Conservation (phyloP, 2,329 filamentous ascomycete genomes). For the Cadophora sp. region DNA sequence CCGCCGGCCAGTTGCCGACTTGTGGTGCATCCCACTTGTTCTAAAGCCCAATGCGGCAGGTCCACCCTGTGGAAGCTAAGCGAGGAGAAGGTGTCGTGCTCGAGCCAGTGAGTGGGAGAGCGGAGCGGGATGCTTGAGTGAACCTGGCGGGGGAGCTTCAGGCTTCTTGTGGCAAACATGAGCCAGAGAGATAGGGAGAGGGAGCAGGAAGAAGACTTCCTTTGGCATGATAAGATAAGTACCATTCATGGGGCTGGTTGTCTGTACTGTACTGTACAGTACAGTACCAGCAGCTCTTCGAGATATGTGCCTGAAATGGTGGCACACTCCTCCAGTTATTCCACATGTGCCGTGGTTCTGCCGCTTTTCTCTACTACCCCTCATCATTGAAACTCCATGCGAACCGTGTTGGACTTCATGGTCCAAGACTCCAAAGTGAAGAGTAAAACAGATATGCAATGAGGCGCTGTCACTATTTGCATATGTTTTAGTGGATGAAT, state of each 20-base stretch:
- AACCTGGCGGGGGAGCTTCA: slow-evolving; percentile 1
- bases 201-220: background rate
- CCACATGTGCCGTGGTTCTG: background rate
- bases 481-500: no score
- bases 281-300: background rate
- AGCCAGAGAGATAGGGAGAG: background rate
- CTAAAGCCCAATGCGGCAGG: slow-evolving; percentile 21
- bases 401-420: background rate
- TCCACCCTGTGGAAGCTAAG: no score
- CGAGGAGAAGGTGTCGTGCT: background rate
- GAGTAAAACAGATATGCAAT: background rate
- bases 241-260: background rate
- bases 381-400: background rate
- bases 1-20: background rate
- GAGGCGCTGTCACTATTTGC: no score
- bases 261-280: no score
- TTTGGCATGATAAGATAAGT: background rate
- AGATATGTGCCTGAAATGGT: slow-evolving; percentile 1
- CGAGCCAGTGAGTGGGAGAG: background rate
- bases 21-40: slow-evolving; percentile 20
- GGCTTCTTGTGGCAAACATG: background rate
- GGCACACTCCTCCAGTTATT: background rate
- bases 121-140: background rate
- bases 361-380: background rate
- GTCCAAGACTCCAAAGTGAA: no score